Percentiles rank a stretch among this genome's conserved stretches.
These are phyloP conservation scores for Globisporangium okanoganense DNA, from an alignment of 352 stramenopile species.

Conservation along the genomic window DNA sequence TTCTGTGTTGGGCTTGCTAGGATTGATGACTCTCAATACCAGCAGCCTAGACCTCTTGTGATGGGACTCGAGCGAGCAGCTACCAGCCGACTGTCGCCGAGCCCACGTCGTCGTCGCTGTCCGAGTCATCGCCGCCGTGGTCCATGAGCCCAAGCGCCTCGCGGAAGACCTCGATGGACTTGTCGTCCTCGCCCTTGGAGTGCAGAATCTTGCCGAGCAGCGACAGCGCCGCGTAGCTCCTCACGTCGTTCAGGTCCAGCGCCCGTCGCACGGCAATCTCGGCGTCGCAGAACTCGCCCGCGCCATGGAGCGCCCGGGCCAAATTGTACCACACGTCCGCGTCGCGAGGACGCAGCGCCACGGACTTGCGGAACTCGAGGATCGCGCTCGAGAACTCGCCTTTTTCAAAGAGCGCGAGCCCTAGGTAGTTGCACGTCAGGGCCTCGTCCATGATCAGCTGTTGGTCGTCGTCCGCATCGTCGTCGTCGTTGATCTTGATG, in stretches of 20 bases:
- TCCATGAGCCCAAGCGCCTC: conserved; percentile 72
- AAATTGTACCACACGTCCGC: conserved; percentile 77
- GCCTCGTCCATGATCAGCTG: conserved; percentile 39
- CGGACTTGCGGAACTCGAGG: conserved; percentile 67
- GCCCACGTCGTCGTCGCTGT: conserved; percentile 66
- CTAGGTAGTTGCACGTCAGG: conserved; percentile 72
- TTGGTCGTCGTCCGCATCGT: conserved; percentile 22
- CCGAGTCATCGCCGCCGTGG: conserved; percentile 49
- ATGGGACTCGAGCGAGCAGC: background rate
- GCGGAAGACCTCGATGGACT: conserved; percentile 71
- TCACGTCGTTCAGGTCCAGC: conserved; percentile 33
- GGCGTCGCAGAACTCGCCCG: conserved; percentile 56
- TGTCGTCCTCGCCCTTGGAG: conserved; percentile 71
- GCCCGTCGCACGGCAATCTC: conserved; percentile 60
- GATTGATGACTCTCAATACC: background rate
- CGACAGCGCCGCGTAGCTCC: conserved; percentile 67
- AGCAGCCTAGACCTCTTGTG: background rate
- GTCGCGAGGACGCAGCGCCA: conserved; percentile 59
- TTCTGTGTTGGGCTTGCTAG: background rate
- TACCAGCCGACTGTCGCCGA: conserved; percentile 80
- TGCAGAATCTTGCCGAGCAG: conserved; percentile 84
- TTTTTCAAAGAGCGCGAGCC: conserved; percentile 66
- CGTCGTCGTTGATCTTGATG: conserved; percentile 30
- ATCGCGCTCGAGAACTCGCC: conserved; percentile 52
- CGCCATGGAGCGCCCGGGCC: conserved; percentile 52